Conservation (phyloP, 495 filamentous ascomycete species). For the Penicillium fimorum region DNA sequence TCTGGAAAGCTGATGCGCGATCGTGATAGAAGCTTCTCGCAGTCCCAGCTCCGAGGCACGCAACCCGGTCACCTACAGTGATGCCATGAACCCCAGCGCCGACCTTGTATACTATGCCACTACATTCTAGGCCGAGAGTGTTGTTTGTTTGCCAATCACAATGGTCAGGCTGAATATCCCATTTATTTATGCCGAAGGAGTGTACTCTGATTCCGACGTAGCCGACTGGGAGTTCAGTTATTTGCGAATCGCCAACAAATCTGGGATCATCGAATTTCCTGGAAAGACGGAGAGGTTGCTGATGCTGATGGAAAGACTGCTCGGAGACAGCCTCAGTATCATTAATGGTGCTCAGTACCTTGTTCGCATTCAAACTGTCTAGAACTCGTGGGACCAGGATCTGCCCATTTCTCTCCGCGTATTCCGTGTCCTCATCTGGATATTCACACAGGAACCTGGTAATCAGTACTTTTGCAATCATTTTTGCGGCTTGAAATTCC, state of each 20-base stretch:
- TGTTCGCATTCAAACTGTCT: constrained; percentile 13
- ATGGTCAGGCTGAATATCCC: constrained; percentile 32
- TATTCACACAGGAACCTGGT: constrained; percentile 13
- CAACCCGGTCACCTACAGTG: constrained; percentile 49
- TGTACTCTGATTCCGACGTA: constrained; percentile 32
- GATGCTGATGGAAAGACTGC: constrained; percentile 14
- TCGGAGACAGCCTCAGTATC: constrained; percentile 1
- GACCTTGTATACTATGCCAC: constrained; percentile 41
- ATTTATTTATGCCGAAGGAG: constrained; percentile 39
- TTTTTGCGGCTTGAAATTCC: neutral
- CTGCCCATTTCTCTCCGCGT: constrained; percentile 20
- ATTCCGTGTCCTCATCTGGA: constrained; percentile 22
- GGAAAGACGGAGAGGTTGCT: constrained; percentile 12
- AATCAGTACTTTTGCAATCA: constrained; percentile 18
- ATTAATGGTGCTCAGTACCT: constrained; percentile 1
- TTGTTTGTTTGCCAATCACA: constrained; percentile 20
- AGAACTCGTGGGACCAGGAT: constrained; percentile 29
- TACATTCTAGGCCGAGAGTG: constrained; percentile 41
- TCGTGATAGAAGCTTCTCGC: constrained; percentile 21
- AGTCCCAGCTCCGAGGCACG: constrained; percentile 27
- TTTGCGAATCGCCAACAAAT: constrained; percentile 8
- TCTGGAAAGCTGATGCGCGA: constrained; percentile 19
- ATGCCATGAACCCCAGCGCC: constrained; percentile 27
- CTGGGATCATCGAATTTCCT: neutral
- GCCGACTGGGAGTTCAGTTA: constrained; percentile 12